Percentiles rank a stretch among this genome's conserved stretches.
These are phyloP conservation scores for Podospora fimiseda DNA, from an alignment of 495 filamentous ascomycete genomes.

Conservation along the genomic window DNA sequence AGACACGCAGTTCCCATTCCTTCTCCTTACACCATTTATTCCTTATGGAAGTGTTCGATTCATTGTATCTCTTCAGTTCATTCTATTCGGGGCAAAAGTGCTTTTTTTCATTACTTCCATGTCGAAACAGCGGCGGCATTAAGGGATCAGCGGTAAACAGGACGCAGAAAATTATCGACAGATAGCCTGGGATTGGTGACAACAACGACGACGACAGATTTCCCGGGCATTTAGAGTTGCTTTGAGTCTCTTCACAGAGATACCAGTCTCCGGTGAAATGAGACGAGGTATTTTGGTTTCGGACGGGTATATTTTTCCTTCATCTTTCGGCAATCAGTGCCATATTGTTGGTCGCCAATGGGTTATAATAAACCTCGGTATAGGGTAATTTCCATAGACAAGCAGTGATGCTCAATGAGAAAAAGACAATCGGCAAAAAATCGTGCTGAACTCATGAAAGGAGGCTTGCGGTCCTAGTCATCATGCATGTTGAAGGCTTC, in stretches of 20 bases:
- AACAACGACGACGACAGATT: not conserved
- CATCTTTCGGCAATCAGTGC: too few species aligned
- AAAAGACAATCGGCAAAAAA: too few species aligned
- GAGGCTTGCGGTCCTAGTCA: constrained; percentile 9
- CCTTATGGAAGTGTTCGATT: not conserved
- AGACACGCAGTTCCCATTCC: not conserved
- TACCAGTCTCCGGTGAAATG: not conserved
- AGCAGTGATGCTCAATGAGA: not conserved
- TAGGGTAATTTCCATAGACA: not conserved
- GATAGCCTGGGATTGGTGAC: not conserved
- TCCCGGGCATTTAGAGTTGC: not conserved
- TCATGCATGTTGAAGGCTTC: constrained; percentile 6
- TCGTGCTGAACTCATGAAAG: too few species aligned
- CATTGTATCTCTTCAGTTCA: not conserved
- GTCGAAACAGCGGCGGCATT: not conserved
- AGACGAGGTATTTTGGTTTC: not conserved
- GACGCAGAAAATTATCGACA: not conserved
- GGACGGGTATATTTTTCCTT: not conserved
- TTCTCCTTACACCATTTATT: not conserved
- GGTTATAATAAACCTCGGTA: not conserved
- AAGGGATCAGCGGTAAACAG: constrained; percentile 1
- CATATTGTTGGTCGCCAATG: too few species aligned
- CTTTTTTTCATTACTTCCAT: not conserved
- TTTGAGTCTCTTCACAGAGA: not conserved
- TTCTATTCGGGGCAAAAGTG: not conserved